Conservation (phyloP, 108 stramenopile genomes). For the Pseudonitzschia pungens region DNA sequence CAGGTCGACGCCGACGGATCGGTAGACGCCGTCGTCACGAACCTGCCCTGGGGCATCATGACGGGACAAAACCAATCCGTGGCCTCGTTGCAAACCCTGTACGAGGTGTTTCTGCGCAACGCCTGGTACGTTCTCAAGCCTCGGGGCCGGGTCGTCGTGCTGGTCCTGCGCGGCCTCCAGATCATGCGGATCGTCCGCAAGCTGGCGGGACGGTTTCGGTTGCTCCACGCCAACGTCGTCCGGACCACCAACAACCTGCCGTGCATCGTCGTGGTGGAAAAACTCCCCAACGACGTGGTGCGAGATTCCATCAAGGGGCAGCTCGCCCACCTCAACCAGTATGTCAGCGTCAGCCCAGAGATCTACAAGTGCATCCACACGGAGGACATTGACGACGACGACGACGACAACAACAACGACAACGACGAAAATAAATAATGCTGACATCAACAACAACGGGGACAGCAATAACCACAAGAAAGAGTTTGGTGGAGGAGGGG, state of each 20-base stretch:
- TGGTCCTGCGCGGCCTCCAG: constrained; percentile 69
- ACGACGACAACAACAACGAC: neutral
- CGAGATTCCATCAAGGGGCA: constrained; percentile 62
- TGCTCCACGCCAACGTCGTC: constrained; percentile 57
- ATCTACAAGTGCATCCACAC: constrained; percentile 63
- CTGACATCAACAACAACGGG: too few relatives aligned
- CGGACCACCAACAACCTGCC: constrained; percentile 73
- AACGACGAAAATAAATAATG: too few relatives aligned
- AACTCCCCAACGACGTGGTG: constrained; percentile 51
- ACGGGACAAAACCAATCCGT: constrained; percentile 63
- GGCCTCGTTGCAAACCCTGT: constrained; percentile 61
- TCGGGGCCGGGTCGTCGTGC: constrained; percentile 59
- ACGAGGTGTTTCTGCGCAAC: constrained; percentile 67
- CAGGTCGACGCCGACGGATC: constrained; percentile 53
- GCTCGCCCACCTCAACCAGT: constrained; percentile 59
- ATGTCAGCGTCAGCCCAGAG: constrained; percentile 62
- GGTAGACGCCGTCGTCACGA: constrained; percentile 59
- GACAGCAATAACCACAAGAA: too few relatives aligned
- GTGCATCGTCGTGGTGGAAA: constrained; percentile 67
- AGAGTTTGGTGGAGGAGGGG: too few relatives aligned
- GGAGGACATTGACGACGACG: constrained; percentile 60
- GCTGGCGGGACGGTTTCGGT: constrained; percentile 55
- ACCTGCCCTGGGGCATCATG: constrained; percentile 73
- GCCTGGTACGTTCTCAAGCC: constrained; percentile 67
- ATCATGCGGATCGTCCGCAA: constrained; percentile 67